Evolutionary conservation across 495 filamentous ascomycete species (phyloP).

Genomic region (Penicilliopsis zonata): DNA sequence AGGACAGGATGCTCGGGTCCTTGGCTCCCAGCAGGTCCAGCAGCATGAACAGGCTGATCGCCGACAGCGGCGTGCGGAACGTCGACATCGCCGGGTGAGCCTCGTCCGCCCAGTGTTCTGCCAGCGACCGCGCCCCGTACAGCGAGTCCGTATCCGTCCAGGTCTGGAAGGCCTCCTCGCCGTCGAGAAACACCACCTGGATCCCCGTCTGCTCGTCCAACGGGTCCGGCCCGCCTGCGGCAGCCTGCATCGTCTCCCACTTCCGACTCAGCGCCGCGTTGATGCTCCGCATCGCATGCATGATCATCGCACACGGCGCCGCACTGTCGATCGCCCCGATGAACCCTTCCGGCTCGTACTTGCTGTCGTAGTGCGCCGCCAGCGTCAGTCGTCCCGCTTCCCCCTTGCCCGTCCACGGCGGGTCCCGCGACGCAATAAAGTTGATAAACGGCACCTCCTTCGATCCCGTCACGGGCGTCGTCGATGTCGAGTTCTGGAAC

Average conservation of each 20-base stretch:
- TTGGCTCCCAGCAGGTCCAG: slow-evolving; percentile 74
- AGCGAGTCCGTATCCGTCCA: slow-evolving; percentile 77
- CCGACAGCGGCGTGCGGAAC: slow-evolving; percentile 57
- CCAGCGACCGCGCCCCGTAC: slow-evolving; percentile 75
- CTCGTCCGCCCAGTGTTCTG: slow-evolving; percentile 58
- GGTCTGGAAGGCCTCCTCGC: slow-evolving; percentile 76
- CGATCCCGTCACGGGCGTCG: slow-evolving; percentile 59
- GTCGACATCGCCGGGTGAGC: slow-evolving; percentile 57
- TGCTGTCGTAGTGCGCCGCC: slow-evolving; percentile 90
- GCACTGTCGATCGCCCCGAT: slow-evolving; percentile 92
- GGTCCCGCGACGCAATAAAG: slow-evolving; percentile 78
- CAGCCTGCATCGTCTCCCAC: slow-evolving; percentile 58
- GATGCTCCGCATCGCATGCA: slow-evolving; percentile 72
- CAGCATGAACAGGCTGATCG: slow-evolving; percentile 85
- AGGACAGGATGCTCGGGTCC: slow-evolving; percentile 61
- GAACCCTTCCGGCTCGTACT: slow-evolving; percentile 72
- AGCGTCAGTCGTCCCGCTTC: slow-evolving; percentile 73
- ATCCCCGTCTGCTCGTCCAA: slow-evolving; percentile 68
- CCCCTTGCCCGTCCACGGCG: slow-evolving; percentile 61
- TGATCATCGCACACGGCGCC: slow-evolving; percentile 81
- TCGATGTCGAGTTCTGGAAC: slow-evolving; percentile 77
- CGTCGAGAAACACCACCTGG: slow-evolving; percentile 84
- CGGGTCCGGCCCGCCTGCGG: slow-evolving; percentile 33
- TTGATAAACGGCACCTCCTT: slow-evolving; percentile 73
- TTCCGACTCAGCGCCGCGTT: slow-evolving; percentile 68